phyloP scores from a whole-genome alignment of 495 filamentous ascomycete species.

The Elasticomyces elasticus region DNA sequence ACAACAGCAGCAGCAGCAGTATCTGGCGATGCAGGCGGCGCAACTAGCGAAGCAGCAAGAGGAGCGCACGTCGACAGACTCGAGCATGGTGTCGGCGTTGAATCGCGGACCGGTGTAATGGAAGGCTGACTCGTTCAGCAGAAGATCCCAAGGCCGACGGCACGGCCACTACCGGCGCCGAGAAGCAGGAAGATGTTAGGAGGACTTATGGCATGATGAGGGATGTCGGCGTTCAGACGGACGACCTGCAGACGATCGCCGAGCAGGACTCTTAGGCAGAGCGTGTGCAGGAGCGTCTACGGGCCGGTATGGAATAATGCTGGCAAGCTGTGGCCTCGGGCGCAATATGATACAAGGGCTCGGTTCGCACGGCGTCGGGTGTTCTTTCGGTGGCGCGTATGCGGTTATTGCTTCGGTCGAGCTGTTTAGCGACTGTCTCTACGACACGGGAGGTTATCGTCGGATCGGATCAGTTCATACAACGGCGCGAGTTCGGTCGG shows the following conservation, averaged over 20 bases:
- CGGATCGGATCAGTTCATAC: neutral
- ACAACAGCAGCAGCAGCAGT: constrained; percentile 7
- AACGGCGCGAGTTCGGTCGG: no score
- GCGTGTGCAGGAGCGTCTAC: no score
- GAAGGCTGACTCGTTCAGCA: constrained; percentile 20
- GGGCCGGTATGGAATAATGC: neutral
- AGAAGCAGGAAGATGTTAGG: constrained; percentile 10
- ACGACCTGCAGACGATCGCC: constrained; percentile 6
- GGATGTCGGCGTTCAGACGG: constrained; percentile 21
- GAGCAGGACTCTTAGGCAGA: constrained; percentile 10
- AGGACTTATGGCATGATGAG: constrained; percentile 5
- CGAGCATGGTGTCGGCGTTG: constrained; percentile 17
- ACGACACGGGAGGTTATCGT: neutral
- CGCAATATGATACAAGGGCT: neutral
- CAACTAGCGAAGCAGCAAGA: constrained; percentile 10
- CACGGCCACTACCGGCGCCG: constrained; percentile 10
- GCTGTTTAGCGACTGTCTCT: constrained; percentile 12
- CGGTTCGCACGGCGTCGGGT: constrained; percentile 9
- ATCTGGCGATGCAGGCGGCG: neutral
- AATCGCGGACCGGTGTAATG: constrained; percentile 10
- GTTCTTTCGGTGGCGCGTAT: neutral
- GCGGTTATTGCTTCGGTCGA: constrained; percentile 1
- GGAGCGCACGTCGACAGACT: constrained; percentile 21
- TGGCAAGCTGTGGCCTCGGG: neutral
- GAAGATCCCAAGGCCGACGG: constrained; percentile 12